phyloP scores from a whole-genome alignment of 768 basidiomycete species.

The Tulasnella sp. region DNA sequence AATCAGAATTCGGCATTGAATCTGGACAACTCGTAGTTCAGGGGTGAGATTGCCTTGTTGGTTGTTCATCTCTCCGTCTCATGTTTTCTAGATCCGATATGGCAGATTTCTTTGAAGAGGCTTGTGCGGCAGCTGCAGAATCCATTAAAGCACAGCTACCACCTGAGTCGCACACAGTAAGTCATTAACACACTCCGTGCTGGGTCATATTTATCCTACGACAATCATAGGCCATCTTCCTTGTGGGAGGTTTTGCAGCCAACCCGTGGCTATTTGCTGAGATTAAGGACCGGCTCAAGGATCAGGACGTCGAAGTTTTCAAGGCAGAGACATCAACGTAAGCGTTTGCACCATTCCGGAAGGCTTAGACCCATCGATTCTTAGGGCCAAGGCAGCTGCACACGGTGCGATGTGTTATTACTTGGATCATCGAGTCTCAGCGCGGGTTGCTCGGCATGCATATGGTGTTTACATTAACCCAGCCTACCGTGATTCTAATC shows the following conservation, averaged over 20 bases:
- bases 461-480: constrained; percentile 71
- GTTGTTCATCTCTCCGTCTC: not conserved
- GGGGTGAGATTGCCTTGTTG: not conserved
- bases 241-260: constrained; percentile 74
- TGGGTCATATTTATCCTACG: constrained; percentile 33
- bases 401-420: constrained; percentile 78
- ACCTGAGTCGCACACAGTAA: constrained; percentile 25
- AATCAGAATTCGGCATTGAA: not conserved
- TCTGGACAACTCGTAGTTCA: not conserved
- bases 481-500: no score
- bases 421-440: constrained; percentile 72
- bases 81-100: no score
- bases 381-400: constrained; percentile 74
- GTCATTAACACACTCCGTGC: not conserved
- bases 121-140: constrained; percentile 28
- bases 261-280: constrained; percentile 70
- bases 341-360: not conserved
- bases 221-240: constrained; percentile 55
- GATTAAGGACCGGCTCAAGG: constrained; percentile 54
- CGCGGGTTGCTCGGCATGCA: constrained; percentile 64
- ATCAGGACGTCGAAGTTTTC: constrained; percentile 42
- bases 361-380: constrained; percentile 6
- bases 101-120: constrained; percentile 33
- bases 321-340: constrained; percentile 71
- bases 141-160: constrained; percentile 27